phyloP scores from a whole-genome alignment of 108 stramenopile genomes.

The Asterionellopsis glacialis region DNA sequence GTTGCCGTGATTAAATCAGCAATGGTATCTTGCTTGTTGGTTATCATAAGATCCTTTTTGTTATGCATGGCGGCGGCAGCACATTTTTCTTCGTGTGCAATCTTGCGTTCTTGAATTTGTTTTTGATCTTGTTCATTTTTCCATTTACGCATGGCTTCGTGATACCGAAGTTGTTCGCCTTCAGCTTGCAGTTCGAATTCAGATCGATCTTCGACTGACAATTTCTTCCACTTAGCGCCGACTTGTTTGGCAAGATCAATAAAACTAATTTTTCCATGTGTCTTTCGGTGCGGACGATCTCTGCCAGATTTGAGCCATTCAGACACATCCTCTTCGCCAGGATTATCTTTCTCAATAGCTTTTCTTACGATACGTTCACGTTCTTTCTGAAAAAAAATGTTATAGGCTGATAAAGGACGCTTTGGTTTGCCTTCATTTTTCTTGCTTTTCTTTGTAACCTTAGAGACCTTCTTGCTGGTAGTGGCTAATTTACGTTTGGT shows the following conservation, averaged over 20 bases:
- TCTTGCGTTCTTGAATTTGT: too few species aligned
- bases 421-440: neutral
- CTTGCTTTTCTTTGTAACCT: too few species aligned
- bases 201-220: neutral
- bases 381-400: neutral
- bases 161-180: neutral
- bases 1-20: too few species aligned
- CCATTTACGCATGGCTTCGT: neutral
- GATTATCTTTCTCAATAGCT: neutral
- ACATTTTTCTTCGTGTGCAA: too few species aligned
- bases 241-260: conserved; percentile 34
- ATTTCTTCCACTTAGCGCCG: conserved; percentile 21
- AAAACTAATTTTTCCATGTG: conserved; percentile 28
- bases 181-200: neutral
- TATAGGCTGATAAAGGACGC: conserved; percentile 2
- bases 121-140: conserved; percentile 2
- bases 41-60: too few species aligned
- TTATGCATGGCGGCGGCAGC: too few species aligned
- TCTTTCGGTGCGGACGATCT: conserved; percentile 13
- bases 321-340: too few species aligned
- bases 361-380: neutral
- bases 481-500: too few species aligned
- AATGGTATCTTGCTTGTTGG: too few species aligned
- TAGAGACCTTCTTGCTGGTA: too few species aligned
- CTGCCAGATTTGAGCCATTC: too few species aligned